Evolutionary conservation across 1,284 basidiomycete genomes (phyloP).

Genomic region (Leccinum pachyderme): DNA sequence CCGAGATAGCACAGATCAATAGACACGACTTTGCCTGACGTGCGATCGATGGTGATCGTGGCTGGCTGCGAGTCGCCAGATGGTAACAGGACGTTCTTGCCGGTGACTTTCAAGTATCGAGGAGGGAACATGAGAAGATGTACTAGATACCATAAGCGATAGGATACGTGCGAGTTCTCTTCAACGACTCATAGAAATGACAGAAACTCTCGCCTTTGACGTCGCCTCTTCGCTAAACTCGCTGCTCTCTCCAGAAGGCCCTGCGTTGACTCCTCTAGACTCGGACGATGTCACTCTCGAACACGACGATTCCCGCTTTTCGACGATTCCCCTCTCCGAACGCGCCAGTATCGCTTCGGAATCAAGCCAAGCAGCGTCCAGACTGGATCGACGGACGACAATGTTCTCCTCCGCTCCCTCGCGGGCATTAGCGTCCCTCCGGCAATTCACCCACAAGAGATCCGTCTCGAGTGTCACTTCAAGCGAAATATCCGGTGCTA

Average conservation of each 20-base stretch:
- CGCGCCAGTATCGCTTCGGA: conserved; percentile 30
- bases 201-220: conserved; percentile 4
- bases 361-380: conserved; percentile 14
- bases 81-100: conserved; percentile 61
- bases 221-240: conserved; percentile 36
- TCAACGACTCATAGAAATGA: too few relatives aligned
- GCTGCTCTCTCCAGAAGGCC: conserved; percentile 40
- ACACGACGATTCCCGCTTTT: conserved; percentile 57
- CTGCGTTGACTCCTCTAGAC: conserved; percentile 26
- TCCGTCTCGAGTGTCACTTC: conserved; percentile 62
- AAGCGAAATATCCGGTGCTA: conserved; percentile 40
- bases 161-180: neutral
- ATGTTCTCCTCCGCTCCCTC: conserved; percentile 27
- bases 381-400: conserved; percentile 28
- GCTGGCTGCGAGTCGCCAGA: conserved; percentile 55
- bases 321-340: conserved; percentile 49
- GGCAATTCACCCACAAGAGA: conserved; percentile 50
- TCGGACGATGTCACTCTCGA: conserved; percentile 59
- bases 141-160: too few relatives aligned
- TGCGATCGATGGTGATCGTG: conserved; percentile 63
- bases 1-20: conserved; percentile 41
- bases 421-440: conserved; percentile 25
- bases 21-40: conserved; percentile 66
- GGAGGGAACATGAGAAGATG: conserved; percentile 12
- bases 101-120: conserved; percentile 38